Conservation (phyloP, 306 rosid species). For the Ormosia emarginata region DNA sequence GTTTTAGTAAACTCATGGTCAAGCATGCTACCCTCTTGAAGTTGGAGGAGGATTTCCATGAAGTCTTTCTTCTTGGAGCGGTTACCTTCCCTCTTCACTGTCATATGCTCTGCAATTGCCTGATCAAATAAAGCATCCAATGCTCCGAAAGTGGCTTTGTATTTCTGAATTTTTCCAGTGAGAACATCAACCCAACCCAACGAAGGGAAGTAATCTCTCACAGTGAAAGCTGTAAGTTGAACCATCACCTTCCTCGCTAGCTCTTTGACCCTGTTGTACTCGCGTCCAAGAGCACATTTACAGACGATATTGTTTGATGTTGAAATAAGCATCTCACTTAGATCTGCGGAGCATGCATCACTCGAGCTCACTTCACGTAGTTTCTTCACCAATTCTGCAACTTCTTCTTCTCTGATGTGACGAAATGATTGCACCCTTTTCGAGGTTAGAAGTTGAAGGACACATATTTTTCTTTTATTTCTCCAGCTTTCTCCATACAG, state of each 20-base stretch:
- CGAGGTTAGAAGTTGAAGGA: not conserved
- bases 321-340: slow-evolving; percentile 18
- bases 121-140: slow-evolving; percentile 26
- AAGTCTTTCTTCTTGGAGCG: slow-evolving; percentile 15
- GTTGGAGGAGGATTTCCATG: slow-evolving; percentile 25
- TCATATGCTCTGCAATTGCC: slow-evolving; percentile 12
- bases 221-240: not conserved
- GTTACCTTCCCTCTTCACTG: not conserved
- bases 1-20: slow-evolving; percentile 6
- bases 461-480: slow-evolving; percentile 21
- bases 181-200: slow-evolving; percentile 36
- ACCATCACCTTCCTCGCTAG: slow-evolving; percentile 20
- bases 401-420: slow-evolving; percentile 27
- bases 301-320: slow-evolving; percentile 12
- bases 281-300: slow-evolving; percentile 22
- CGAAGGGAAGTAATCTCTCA: slow-evolving; percentile 35
- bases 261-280: not conserved
- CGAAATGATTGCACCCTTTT: slow-evolving; percentile 20
- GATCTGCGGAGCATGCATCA: slow-evolving; percentile 8
- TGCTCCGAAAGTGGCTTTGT: slow-evolving; percentile 9
- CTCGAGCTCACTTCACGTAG: not conserved
- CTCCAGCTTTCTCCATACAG: slow-evolving; percentile 32
- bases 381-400: slow-evolving; percentile 17
- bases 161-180: slow-evolving; percentile 12
- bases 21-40: slow-evolving; percentile 11